Base-by-base conservation (phyloP, 2,329 filamentous ascomycete genomes). In the Aspergillus novoparasiticus region DNA sequence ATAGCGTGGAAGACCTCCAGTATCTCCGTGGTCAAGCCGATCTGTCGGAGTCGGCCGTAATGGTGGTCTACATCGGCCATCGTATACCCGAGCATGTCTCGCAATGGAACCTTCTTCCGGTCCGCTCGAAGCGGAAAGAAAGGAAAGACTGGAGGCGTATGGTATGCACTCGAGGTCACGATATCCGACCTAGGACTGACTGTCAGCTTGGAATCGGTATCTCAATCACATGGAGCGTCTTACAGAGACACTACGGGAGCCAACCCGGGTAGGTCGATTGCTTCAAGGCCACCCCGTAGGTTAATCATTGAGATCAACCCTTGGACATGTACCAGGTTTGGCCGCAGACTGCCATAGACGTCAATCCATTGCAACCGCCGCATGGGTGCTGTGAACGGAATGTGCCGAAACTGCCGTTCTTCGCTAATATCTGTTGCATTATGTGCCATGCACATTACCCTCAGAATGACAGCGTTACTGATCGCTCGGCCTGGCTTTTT, bases 161-260 rank as follows among this genome's bases (percentile, higher is more conserved):
- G 71, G 26, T 72, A 68, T 4, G 66, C 62, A 41, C 66, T 72
- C 21, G 71, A 69, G 3, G 71, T 73, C 46, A 72, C 68, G 39
- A 74, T 68, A 58, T 72, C 73, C 55, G 72, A 75, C 59, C 70
- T 77, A 56, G 19, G 28, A 58, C 59, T 6, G 30, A 45, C 23
- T 32, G 28, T 56, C 14, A 45, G 45, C 46, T 16, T 36, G 48
- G 23, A n/a, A 21, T 19, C 12, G 14, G 23, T 28, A 4, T 32
- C 11, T 34, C 9, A 39, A n/a, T 8, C 6, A 32, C 26, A 1
- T 41, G 34, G 32, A 21, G 26, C 28, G 23, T 69, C 75, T 64
- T 72, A 79, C 77, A 77, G 78, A n/a, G 73, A 77, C 30, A 81
- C 67, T 0, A 75, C 73, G 39, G 76, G 70, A 9, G 76, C 73